Evolutionary conservation across 192 early-diverging fungal genomes (phyloP).

Genomic region (Ambispora gerdemannii): DNA sequence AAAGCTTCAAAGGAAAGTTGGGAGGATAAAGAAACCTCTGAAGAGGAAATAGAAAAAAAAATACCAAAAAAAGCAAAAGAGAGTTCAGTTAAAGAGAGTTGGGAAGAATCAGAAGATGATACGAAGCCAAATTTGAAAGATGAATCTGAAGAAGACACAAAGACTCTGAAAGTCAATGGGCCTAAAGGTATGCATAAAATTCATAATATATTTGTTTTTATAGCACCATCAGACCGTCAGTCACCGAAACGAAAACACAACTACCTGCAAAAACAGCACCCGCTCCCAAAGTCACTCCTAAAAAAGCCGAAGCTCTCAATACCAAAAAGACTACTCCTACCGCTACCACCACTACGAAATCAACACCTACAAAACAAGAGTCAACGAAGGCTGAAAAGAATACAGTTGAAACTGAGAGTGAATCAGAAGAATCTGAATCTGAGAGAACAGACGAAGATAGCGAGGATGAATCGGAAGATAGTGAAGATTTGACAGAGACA

Average conservation of each 20-base stretch:
- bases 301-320: not conserved
- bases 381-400: not conserved
- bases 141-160: slow-evolving; percentile 37
- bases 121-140: slow-evolving; percentile 59
- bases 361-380: slow-evolving; percentile 27
- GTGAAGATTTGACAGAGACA: slow-evolving; percentile 11
- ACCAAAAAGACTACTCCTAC: no score
- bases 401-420: slow-evolving; percentile 29
- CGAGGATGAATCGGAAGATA: slow-evolving; percentile 8
- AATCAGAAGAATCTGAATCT: slow-evolving; percentile 30
- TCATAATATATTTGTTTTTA: no score
- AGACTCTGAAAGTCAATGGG: not conserved
- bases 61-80: slow-evolving; percentile 29
- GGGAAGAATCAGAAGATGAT: slow-evolving; percentile 45
- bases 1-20: slow-evolving; percentile 1
- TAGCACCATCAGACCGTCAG: no score
- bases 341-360: no score
- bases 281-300: not conserved
- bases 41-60: slow-evolving; percentile 27
- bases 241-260: no score
- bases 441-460: slow-evolving; percentile 11
- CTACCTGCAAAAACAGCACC: not conserved
- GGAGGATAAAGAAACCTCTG: slow-evolving; percentile 43
- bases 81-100: slow-evolving; percentile 41
- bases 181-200: not conserved